phyloP scores from a whole-genome alignment of 176 grass and related monocot species.

The Hordeum vulgare region MorexV3_pseudomolecules_assembly NC_058518.1:357995593-357996092 shows the following conservation, averaged over 20 bases:
- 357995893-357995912: not conserved
- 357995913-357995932: not conserved
- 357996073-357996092: not conserved
- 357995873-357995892: not conserved
- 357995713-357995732: conserved; percentile 37
- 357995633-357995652: conserved; percentile 28
- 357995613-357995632: not conserved
- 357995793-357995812: not conserved
- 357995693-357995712: conserved; percentile 5
- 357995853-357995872: not conserved
- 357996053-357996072: not conserved
- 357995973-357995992: not conserved
- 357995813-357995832: not conserved
- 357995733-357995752: not conserved
- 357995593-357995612: not conserved
- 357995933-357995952: not conserved
- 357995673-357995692: conserved; percentile 17
- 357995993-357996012: not conserved
- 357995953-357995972: not conserved
- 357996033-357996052: not conserved
- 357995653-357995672: conserved; percentile 16
- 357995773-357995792: conserved; percentile 19
- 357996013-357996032: not conserved
- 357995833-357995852: not conserved
- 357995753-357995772: conserved; percentile 14